Percentiles rank a stretch among this genome's conserved stretches.
Conservation (phyloP, 1,139 yeast species). For the Pichia sp. region DNA sequence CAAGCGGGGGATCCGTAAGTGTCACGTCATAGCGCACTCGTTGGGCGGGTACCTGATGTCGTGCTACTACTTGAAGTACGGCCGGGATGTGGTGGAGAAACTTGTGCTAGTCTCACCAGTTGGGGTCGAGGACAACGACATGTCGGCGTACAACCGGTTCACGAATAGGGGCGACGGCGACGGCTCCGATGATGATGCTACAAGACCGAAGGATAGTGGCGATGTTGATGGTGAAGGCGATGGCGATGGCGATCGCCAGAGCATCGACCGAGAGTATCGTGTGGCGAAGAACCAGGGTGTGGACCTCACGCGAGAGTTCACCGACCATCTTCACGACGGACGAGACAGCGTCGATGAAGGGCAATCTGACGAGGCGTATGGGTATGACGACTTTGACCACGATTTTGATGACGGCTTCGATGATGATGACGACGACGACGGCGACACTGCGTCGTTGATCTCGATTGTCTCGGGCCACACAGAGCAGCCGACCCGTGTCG, state of each 20-base stretch:
- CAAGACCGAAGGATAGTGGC: conserved; percentile 2
- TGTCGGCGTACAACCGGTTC: conserved; percentile 38
- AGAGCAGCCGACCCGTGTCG: conserved; percentile 13
- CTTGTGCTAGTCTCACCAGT: conserved; percentile 81
- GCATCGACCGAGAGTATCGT: conserved; percentile 13
- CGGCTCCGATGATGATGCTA: not conserved
- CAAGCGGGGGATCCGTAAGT: conserved; percentile 48
- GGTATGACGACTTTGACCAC: too few species aligned
- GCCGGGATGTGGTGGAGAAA: conserved; percentile 59
- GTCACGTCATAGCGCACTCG: conserved; percentile 83
- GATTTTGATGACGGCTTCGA: not conserved
- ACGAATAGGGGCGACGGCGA: conserved; percentile 36
- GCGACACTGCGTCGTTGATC: conserved; percentile 15
- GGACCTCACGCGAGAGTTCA: conserved; percentile 24
- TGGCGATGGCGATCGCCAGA: conserved; percentile 9
- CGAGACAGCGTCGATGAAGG: conserved; percentile 6
- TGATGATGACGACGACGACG: conserved; percentile 8
- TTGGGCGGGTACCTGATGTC: conserved; percentile 86
- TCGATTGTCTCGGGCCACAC: conserved; percentile 12
- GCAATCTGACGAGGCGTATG: too few species aligned
- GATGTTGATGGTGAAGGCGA: conserved; percentile 31
- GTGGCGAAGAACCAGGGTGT: conserved; percentile 25
- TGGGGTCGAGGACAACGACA: conserved; percentile 63
- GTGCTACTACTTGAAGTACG: conserved; percentile 75
- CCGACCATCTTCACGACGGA: conserved; percentile 19